Conservation (phyloP, 345 rosid species). For the Mercurialis annua region DNA sequence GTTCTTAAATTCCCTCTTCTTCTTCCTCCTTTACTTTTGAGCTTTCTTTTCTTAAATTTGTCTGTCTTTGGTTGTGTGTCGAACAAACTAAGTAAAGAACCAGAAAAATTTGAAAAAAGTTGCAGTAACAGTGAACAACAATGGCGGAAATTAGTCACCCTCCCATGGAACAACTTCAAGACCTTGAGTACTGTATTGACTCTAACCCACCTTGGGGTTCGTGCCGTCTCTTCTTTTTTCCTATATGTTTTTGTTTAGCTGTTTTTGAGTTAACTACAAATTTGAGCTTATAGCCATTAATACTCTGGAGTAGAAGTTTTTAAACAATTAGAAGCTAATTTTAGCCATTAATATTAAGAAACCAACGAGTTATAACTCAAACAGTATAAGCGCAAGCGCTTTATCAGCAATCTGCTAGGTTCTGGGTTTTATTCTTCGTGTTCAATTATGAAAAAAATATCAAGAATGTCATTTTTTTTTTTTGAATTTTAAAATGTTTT, state of each 20-base stretch:
- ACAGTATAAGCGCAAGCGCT: too few relatives aligned
- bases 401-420: too few relatives aligned
- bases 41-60: background rate
- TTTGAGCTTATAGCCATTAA: too few relatives aligned
- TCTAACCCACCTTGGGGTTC: slow-evolving; percentile 41
- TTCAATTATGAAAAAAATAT: background rate
- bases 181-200: slow-evolving; percentile 38
- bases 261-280: background rate
- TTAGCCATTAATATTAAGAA: too few relatives aligned
- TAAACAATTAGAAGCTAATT: too few relatives aligned
- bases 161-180: slow-evolving; percentile 38
- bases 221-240: slow-evolving; percentile 1
- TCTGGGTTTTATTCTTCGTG: too few relatives aligned
- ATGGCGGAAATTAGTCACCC: slow-evolving; percentile 33
- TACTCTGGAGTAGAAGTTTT: background rate
- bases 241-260: background rate
- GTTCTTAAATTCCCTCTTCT: slow-evolving; percentile 23
- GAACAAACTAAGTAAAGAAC: too few relatives aligned
- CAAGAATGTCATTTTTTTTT: background rate
- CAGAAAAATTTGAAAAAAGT: too few relatives aligned
- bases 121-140: background rate
- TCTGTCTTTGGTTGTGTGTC: background rate
- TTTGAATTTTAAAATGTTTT: background rate
- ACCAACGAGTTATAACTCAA: too few relatives aligned
- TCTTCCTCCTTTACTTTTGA: slow-evolving; percentile 7